A percentile compares a stretch with the other conserved stretches of the same genome.
These are phyloP conservation scores for Cercospora sp. DNA, from an alignment of 2,329 filamentous ascomycete species.

Conservation along the genomic window DNA sequence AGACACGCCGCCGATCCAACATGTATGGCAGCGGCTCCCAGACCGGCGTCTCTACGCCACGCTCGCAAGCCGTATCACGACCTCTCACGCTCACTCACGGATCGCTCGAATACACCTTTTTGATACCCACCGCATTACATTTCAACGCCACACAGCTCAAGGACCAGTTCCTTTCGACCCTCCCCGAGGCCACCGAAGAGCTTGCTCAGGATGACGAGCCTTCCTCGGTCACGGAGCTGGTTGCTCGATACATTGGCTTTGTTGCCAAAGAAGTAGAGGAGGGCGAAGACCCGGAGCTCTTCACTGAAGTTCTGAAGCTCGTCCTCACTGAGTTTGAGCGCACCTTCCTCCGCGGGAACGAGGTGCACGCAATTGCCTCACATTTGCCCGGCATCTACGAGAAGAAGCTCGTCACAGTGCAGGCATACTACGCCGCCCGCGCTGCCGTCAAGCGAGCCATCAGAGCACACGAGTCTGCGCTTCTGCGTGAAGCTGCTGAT, in stretches of 20 bases:
- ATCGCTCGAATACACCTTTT: constrained; percentile 92
- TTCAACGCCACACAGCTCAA: constrained; percentile 95
- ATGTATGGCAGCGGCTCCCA: constrained; percentile 51
- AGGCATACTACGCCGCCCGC: constrained; percentile 88
- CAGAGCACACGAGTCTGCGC: constrained; percentile 88
- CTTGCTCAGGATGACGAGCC: constrained; percentile 97
- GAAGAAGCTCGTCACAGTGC: constrained; percentile 89
- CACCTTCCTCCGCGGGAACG: constrained; percentile 89
- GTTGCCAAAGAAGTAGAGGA: constrained; percentile 87
- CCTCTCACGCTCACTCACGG: constrained; percentile 90
- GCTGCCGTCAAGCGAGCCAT: constrained; percentile 81
- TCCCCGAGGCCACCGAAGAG: constrained; percentile 93
- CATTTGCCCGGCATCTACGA: constrained; percentile 83
- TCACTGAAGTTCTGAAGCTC: constrained; percentile 88
- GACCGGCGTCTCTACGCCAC: constrained; percentile 94
- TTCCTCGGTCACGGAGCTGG: constrained; percentile 89
- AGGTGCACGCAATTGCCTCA: constrained; percentile 87
- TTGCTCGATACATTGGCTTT: constrained; percentile 90
- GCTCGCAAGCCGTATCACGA: constrained; percentile 87
- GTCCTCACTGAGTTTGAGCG: constrained; percentile 95
- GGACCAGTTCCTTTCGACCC: constrained; percentile 80
- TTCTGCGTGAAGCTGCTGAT: constrained; percentile 84
- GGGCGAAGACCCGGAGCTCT: constrained; percentile 88
- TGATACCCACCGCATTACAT: constrained; percentile 91
- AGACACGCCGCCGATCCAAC: constrained; percentile 18